A percentile compares a stretch with the other conserved stretches of the same genome.
Evolutionary conservation across 2,329 filamentous ascomycete species (phyloP).

Genomic region (Tolypocladium sp.): DNA sequence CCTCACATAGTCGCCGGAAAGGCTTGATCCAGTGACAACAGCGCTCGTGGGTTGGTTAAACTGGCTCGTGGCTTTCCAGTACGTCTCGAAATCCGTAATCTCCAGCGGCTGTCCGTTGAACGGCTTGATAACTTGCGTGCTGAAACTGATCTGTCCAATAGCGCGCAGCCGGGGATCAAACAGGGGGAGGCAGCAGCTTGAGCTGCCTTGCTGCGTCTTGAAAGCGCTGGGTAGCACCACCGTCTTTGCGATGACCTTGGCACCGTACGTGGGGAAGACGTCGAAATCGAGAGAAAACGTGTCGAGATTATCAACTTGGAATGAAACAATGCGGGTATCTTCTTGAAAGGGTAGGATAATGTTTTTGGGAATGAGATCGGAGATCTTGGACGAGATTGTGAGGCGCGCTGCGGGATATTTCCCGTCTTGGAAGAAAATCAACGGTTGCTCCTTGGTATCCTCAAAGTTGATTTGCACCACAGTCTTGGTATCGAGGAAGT

Average conservation of each 20-base stretch:
- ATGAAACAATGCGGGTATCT: conserved; percentile 85
- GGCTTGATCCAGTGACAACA: conserved; percentile 86
- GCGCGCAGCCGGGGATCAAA: conserved; percentile 87
- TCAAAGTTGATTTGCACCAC: conserved; percentile 91
- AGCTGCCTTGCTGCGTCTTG: conserved; percentile 62
- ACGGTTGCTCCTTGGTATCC: conserved; percentile 62
- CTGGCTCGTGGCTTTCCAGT: conserved; percentile 97
- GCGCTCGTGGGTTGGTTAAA: conserved; percentile 72
- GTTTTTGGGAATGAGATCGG: conserved; percentile 92
- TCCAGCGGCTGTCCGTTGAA: conserved; percentile 88
- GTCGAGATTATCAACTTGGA: conserved; percentile 90
- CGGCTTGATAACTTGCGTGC: conserved; percentile 92
- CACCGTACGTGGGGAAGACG: conserved; percentile 93
- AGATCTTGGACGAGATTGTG: conserved; percentile 93
- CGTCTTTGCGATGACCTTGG: conserved; percentile 93
- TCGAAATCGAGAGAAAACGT: conserved; percentile 95
- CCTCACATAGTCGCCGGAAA: conserved; percentile 91
- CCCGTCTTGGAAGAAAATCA: conserved; percentile 93
- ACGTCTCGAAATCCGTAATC: conserved; percentile 96
- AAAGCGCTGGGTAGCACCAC: conserved; percentile 87
- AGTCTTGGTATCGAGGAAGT: conserved; percentile 96
- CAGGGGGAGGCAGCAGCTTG: conserved; percentile 74
- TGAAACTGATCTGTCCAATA: conserved; percentile 90
- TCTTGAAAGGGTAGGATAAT: conserved; percentile 93
- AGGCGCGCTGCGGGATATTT: conserved; percentile 92